phyloP scores from a whole-genome alignment of 2,329 filamentous ascomycete species.

The Trichoderma atrobrunneum region DNA sequence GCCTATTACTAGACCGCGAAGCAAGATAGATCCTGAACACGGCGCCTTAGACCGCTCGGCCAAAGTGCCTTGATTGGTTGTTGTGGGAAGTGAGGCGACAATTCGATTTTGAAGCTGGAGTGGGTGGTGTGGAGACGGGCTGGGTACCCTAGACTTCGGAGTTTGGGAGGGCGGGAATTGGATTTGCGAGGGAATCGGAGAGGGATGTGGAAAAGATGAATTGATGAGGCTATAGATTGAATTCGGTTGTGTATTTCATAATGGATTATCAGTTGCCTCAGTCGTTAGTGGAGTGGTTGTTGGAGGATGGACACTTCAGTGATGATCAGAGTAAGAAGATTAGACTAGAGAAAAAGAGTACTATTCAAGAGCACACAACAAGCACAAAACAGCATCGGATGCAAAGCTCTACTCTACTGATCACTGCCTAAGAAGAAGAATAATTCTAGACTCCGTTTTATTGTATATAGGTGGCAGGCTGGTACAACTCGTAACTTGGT shows the following conservation, averaged over 20 bases:
- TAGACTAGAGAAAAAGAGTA: too few relatives aligned
- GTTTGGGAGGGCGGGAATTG: not conserved
- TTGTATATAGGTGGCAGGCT: not conserved
- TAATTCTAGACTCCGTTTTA: not conserved
- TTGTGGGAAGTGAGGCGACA: not conserved
- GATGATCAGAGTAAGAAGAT: too few relatives aligned
- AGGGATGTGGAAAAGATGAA: not conserved
- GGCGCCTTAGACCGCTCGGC: slow-evolving; percentile 29
- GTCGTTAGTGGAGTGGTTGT: not conserved
- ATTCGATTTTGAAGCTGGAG: not conserved
- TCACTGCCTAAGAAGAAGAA: too few relatives aligned
- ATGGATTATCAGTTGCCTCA: too few relatives aligned
- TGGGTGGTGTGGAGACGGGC: not conserved
- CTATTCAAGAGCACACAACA: not conserved
- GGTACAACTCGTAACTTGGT: not conserved
- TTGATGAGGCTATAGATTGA: not conserved
- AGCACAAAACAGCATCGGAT: not conserved
- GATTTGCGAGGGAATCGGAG: not conserved
- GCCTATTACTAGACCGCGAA: slow-evolving; percentile 31
- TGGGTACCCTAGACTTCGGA: not conserved
- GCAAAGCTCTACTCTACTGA: not conserved
- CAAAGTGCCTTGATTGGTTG: slow-evolving; percentile 26
- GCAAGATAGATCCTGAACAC: slow-evolving; percentile 23
- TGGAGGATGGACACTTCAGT: not conserved
- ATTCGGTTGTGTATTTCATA: too few relatives aligned